Percentiles rank a stretch among this genome's conserved stretches.
Evolutionary conservation across 805 yeast genomes (phyloP).

Genomic region (Teunomyces cretensis): DNA sequence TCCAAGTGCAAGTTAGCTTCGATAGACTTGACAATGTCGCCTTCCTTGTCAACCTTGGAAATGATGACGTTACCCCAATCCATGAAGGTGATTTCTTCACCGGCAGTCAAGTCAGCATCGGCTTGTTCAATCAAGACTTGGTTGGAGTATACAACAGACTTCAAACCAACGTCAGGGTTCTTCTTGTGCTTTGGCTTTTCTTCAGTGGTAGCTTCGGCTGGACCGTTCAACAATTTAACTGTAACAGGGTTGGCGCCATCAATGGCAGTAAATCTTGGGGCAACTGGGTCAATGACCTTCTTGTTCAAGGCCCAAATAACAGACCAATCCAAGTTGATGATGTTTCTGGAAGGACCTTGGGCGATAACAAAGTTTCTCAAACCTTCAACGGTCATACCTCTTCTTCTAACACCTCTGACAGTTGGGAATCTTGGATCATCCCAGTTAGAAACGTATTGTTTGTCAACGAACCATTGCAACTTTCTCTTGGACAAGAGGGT

Average conservation of each 20-base stretch:
- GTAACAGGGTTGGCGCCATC: slow-evolving; percentile 63
- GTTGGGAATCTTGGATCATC: slow-evolving; percentile 99
- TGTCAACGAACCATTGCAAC: slow-evolving; percentile 98
- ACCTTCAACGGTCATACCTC: slow-evolving; percentile 99
- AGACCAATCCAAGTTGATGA: slow-evolving; percentile 96
- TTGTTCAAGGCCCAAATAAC: slow-evolving; percentile 97
- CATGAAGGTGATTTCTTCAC: slow-evolving; percentile 31
- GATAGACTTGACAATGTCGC: slow-evolving; percentile 22
- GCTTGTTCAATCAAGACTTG: slow-evolving; percentile 25
- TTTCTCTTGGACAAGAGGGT: slow-evolving; percentile 95
- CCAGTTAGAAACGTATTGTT: slow-evolving; percentile 86
- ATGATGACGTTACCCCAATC: slow-evolving; percentile 33
- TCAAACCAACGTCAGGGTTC: slow-evolving; percentile 27
- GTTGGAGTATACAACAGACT: slow-evolving; percentile 22
- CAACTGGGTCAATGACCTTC: slow-evolving; percentile 94
- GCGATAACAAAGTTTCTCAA: slow-evolving; percentile 87
- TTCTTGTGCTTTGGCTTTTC: slow-evolving; percentile 31
- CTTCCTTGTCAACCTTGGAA: slow-evolving; percentile 23
- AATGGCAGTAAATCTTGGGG: slow-evolving; percentile 92
- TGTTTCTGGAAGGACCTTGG: slow-evolving; percentile 98
- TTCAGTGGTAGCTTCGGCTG: slow-evolving; percentile 18
- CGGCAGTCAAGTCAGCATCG: slow-evolving; percentile 25
- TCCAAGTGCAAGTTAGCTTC: slow-evolving; percentile 32
- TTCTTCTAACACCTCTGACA: slow-evolving; percentile 97
- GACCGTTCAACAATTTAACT: slow-evolving; percentile 49